Evolutionary conservation across 2,329 filamentous ascomycete species (phyloP), one percentile per base, ranked within the genome.

Genomic region (Ceratocystis alfenasii): DNA sequence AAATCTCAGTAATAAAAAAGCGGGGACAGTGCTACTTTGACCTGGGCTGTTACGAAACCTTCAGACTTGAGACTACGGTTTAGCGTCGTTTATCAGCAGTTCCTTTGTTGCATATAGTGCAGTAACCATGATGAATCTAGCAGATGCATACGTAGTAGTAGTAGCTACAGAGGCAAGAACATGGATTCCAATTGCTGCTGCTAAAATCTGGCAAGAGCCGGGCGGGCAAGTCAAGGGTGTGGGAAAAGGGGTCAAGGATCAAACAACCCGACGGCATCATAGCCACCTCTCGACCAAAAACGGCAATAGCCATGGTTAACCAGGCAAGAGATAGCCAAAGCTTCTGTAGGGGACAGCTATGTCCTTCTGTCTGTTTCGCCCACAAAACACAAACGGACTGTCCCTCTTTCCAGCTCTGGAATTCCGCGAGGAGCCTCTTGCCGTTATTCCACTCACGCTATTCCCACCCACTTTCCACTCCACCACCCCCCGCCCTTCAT

Each of bases 1-100:
- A 59, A 59, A 20, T 30, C 53, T 59, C 53, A n/a, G 28, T 36
- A 25, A 59, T 59, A 8, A 59, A 59, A 36, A 59, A 33, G 25
- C 53, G 53, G 53, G 28, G 28, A 59, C 28, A 33, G 25, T 53
- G 33, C 7, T 12, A 30, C 28, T 59, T 41, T 12, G 36, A 3
- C 8, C 8, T 12, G 10, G 3, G 8, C 10, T 41, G 36, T 3
- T 41, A 10, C 10, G 10, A 36, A 36, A 12, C 36, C 10, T 41
- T 10, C 10, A 12, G 36, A 41, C 36, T 50, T 53, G 48, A 25
- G 20, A 15, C 10, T 1, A 12, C 12, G 25, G 48, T 5, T 53
- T 53, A 53, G 48, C 48, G 48, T 22, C 7, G 5, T 15, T 17
- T 41, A 41, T 41, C 36, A 41, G 36, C 36, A 41, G 36, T 41